phyloP scores from a whole-genome alignment of 2,329 filamentous ascomycete genomes.

The Chrysosphaeria jannelii region DNA sequence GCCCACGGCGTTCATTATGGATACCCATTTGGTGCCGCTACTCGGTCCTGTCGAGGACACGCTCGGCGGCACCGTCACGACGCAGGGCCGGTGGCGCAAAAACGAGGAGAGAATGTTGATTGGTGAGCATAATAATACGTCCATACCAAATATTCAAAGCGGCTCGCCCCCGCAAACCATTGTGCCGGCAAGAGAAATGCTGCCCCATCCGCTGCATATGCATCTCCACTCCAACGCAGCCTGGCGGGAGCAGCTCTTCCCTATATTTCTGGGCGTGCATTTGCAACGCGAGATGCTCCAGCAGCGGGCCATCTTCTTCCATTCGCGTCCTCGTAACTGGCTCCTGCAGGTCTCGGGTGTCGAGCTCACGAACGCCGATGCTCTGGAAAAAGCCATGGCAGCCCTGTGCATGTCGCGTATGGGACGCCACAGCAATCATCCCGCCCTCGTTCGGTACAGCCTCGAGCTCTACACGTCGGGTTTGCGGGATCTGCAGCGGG shows the following conservation, averaged over 20 bases:
- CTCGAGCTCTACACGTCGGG: slow-evolving; percentile 3
- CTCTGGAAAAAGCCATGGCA: slow-evolving; percentile 3
- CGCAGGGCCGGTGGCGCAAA: slow-evolving; percentile 4
- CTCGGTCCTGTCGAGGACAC: slow-evolving; percentile 1
- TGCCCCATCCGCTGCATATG: background rate
- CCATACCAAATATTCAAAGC: too few relatives aligned
- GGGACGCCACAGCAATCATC: slow-evolving; percentile 2
- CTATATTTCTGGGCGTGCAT: slow-evolving; percentile 3
- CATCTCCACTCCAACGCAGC: slow-evolving; percentile 1
- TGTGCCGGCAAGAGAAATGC: background rate
- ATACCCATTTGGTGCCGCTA: slow-evolving; percentile 2
- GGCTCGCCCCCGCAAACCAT: background rate
- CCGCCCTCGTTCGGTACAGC: slow-evolving; percentile 4
- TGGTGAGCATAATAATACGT: too few relatives aligned
- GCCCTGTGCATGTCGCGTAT: slow-evolving; percentile 4
- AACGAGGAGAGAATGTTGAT: background rate
- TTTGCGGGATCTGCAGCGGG: slow-evolving; percentile 3
- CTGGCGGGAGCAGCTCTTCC: slow-evolving; percentile 5
- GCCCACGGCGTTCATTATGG: slow-evolving; percentile 4
- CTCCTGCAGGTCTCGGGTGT: slow-evolving; percentile 3
- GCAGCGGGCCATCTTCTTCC: too few relatives aligned
- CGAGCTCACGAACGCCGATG: slow-evolving; percentile 1
- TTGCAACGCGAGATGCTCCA: slow-evolving; percentile 2
- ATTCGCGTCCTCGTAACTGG: slow-evolving; percentile 4
- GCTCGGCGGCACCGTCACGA: slow-evolving; percentile 1